Evolutionary conservation across 1,284 basidiomycete genomes (phyloP).

Genomic region (Cryptococcus depauperatus): DNA sequence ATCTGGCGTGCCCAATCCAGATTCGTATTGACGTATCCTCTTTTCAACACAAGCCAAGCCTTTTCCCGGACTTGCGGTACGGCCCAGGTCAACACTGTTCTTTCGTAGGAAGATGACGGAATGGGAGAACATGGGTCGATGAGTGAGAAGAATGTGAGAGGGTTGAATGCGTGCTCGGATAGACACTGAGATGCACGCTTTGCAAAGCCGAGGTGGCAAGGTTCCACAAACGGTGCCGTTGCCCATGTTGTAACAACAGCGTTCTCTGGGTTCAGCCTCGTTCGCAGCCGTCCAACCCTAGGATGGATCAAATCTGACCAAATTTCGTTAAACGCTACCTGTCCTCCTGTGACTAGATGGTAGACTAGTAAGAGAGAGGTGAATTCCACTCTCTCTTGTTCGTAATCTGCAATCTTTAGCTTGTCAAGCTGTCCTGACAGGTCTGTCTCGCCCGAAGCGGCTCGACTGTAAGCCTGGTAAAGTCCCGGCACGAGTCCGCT

Average conservation of each 20-base stretch:
- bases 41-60: conserved; percentile 25
- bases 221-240: conserved; percentile 3
- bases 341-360: conserved; percentile 21
- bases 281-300: conserved; percentile 1
- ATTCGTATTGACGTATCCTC: conserved; percentile 23
- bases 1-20: conserved; percentile 21
- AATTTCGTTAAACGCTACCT: conserved; percentile 11
- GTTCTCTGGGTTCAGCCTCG: background rate
- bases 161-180: conserved; percentile 24
- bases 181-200: conserved; percentile 13
- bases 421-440: background rate
- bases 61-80: conserved; percentile 20
- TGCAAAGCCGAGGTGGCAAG: conserved; percentile 5
- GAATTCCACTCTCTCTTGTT: conserved; percentile 22
- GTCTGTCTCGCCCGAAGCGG: background rate
- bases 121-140: background rate
- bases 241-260: background rate
- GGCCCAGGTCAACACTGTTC: conserved; percentile 28
- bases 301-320: conserved; percentile 15
- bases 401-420: background rate
- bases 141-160: conserved; percentile 21
- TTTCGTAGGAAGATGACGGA: conserved; percentile 15
- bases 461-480: conserved; percentile 19
- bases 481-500: conserved; percentile 38
- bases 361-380: conserved; percentile 29